Evolutionary conservation across 1,284 basidiomycete genomes (phyloP), one percentile per base, ranked within the genome.

Genomic region (Peniophora sp.): DNA sequence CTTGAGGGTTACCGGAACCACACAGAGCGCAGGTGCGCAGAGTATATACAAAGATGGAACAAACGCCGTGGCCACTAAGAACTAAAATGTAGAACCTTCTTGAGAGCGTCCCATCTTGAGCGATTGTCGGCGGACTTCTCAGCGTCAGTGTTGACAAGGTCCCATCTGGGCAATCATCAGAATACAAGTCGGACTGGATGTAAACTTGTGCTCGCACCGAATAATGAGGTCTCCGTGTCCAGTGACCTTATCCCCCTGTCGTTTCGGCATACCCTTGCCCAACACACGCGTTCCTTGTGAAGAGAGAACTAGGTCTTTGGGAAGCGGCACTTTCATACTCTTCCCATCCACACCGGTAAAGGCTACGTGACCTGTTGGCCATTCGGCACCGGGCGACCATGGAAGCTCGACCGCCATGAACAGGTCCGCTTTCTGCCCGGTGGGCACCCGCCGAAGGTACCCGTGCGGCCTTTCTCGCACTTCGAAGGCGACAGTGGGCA

Each of bases 231-330:
- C 87, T 16, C 92, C 91, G 60, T 84, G 79, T 50, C 81, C 80
- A 58, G 83, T 73, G 5, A 77, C 69, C 56, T 74, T 73, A n/a
- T 79, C 78, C 38, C 78, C 75, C 56, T 82, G 77, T 2, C 58
- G 58, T 43, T 89, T 75, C 27, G 91, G 91, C 91, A 95, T 94
- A 14, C 92, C 92, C 61, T 86, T 87, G 38, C 83, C 87, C 46
- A 80, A 61, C 35, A 89, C 72, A 45, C 78, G 67, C 49, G 80
- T 79, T 48, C 87, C 85, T 56, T 79, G 75, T 47, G 84, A 75
- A 1, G 76, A 77, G 63, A 81, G 80, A 57, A 88, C 77, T 60
- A 80, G 73, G 50, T 79, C 73, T 55, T 77, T 74, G 52, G 90
- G 87, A 39, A 90, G 70, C 45, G 75, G 67, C 43, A 91, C 72